Evolutionary conservation across 306 rosid genomes (phyloP).

Genomic region (Pyrus communis): DNA sequence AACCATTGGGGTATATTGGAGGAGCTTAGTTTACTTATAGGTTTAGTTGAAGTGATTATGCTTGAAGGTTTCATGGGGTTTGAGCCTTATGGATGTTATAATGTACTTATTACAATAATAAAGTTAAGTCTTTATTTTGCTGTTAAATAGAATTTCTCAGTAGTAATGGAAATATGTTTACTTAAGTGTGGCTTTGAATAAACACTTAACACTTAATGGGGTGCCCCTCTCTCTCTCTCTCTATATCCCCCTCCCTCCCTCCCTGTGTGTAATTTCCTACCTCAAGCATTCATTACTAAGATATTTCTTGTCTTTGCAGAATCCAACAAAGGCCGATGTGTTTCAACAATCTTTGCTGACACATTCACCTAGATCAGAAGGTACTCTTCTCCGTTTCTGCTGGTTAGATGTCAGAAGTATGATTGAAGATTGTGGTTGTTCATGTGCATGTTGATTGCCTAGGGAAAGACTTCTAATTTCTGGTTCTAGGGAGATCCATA

Average conservation of each 20-base stretch:
- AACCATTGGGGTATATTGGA: neutral
- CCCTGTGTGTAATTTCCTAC: neutral
- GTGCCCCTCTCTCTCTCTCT: neutral
- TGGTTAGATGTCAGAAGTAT: neutral
- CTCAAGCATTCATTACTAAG: neutral
- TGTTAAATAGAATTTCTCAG: neutral
- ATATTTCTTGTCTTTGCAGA: constrained; percentile 35
- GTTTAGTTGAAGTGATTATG: neutral
- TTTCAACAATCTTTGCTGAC: constrained; percentile 7
- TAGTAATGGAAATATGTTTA: neutral
- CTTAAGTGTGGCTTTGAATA: neutral
- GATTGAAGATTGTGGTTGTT: neutral
- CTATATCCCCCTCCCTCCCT: neutral
- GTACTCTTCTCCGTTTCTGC: constrained; percentile 26
- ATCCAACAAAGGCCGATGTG: constrained; percentile 23
- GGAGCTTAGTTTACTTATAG: neutral
- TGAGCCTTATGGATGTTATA: neutral
- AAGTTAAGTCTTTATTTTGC: neutral
- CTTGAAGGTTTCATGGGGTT: neutral
- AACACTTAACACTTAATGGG: no score
- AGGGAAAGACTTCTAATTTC: neutral
- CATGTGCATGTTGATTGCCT: neutral
- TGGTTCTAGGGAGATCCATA: neutral
- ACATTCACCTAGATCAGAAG: constrained; percentile 32
- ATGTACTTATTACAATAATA: neutral